Conservation (phyloP, 2,329 filamentous ascomycete species). For the Scedosporium boydii region DNA sequence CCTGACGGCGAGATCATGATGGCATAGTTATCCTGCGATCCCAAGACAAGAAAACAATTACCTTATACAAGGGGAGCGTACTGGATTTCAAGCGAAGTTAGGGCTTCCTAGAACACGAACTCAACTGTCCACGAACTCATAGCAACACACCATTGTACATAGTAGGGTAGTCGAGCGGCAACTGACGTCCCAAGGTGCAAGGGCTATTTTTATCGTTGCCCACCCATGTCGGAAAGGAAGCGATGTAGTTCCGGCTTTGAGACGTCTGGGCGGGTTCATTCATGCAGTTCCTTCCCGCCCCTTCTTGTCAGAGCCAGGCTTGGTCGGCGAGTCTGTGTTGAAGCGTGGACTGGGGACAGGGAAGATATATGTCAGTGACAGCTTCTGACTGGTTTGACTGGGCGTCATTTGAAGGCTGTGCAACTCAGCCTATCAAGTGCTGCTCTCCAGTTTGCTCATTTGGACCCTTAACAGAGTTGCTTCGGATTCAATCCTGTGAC, state of each 20-base stretch:
- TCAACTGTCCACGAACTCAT: too few species aligned
- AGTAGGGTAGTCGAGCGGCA: too few species aligned
- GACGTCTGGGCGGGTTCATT: neutral
- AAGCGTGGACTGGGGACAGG: too few species aligned
- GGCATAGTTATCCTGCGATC: too few species aligned
- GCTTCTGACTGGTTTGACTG: neutral
- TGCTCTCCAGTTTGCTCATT: neutral
- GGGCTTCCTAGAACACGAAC: too few species aligned
- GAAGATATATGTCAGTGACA: neutral
- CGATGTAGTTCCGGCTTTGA: neutral
- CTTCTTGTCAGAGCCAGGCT: neutral
- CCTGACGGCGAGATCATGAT: too few species aligned
- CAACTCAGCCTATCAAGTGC: neutral
- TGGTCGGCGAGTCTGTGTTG: too few species aligned
- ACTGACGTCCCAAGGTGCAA: neutral
- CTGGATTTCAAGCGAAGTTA: too few species aligned
- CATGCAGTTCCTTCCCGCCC: neutral
- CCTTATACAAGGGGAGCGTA: too few species aligned
- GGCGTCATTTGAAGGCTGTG: neutral
- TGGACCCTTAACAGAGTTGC: neutral
- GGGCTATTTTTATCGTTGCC: neutral
- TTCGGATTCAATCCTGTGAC: neutral
- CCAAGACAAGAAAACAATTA: too few species aligned
- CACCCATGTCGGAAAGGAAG: neutral
- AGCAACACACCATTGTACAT: too few species aligned